Base-by-base conservation (phyloP, 2,329 filamentous ascomycete genomes). In the Trichoderma guizhouense region DNA sequence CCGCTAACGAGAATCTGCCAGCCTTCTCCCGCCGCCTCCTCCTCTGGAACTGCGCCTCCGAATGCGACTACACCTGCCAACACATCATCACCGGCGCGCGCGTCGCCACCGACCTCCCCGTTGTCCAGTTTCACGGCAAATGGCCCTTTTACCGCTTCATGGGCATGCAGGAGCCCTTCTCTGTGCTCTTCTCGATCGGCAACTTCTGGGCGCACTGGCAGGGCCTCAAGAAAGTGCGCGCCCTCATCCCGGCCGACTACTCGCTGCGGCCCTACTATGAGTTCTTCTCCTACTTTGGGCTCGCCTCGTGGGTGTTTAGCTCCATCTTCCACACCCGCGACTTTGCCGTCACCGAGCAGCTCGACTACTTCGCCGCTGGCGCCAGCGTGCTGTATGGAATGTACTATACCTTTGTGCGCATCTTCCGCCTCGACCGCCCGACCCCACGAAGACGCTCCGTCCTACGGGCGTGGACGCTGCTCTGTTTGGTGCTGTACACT, bases 31-130 rank as follows among this genome's bases (percentile, higher is more conserved):
- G 92, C 80, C 93, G 93, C 74, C 87, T 98, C 76, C 90, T 98
- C 79, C 84, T 98, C 81, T 99, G 96, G 96, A 90, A 90, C 80
- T 99, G 96, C 84, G 89, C 92, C 73, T 87, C 92, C 79, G 95
- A 99, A 88, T 99, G 96, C 89, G 95, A 99, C 86, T 97, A 99
- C 85, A 92, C 93, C 73, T 99, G 96, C 86, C 96, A 99, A 82
- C 95, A 97, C 86, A 92, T 97, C 80, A 87, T 97, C 73, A 98
- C 96, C 71, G 83, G 89, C 76, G 83, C 84, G 72, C 93, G 95
- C 74, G 83, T 94, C 75, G 84, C 88, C 30, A 85, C 88, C 74
- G 87, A 89, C 73, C 88, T 89, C 34, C 88, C 90, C 12, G 82
- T 98, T 64, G 91, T 95, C 71, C 96, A 99, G 83, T 99, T 95